These are phyloP conservation scores for Saccharata proteae DNA, from an alignment of 2,329 filamentous ascomycete genomes.

Conservation along the genomic window DNA sequence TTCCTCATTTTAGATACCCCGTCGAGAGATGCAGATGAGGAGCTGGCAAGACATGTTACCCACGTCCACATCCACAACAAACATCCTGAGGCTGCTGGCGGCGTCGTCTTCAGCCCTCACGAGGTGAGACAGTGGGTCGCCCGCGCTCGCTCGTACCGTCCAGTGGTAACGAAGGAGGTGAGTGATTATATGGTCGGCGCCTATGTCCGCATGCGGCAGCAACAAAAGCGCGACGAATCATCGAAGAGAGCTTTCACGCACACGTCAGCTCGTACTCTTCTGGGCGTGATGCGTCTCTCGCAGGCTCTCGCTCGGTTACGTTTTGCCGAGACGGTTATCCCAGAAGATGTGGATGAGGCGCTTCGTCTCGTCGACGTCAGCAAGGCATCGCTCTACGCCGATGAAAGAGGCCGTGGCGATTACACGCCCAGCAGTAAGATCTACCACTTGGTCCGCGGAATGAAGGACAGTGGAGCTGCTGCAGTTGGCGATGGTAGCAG, in stretches of 20 bases:
- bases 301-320: conserved; percentile 87
- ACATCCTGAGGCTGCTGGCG: conserved; percentile 60
- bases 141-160: conserved; percentile 78
- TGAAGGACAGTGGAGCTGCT: conserved; percentile 73
- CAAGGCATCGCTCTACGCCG: conserved; percentile 77
- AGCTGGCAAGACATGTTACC: conserved; percentile 88
- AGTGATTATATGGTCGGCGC: conserved; percentile 96
- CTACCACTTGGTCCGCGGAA: conserved; percentile 82
- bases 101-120: conserved; percentile 76
- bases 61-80: conserved; percentile 95
- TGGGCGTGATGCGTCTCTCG: conserved; percentile 83
- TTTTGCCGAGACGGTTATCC: conserved; percentile 73
- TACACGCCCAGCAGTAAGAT: conserved; percentile 80
- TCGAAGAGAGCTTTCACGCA: conserved; percentile 88
- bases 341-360: conserved; percentile 92
- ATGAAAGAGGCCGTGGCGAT: conserved; percentile 51
- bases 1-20: conserved; percentile 96
- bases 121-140: conserved; percentile 96
- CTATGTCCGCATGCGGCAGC: conserved; percentile 86
- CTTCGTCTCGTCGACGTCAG: conserved; percentile 82
- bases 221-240: conserved; percentile 83
- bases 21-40: conserved; percentile 76
- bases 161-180: conserved; percentile 69
- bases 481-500: conserved; percentile 61
- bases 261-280: conserved; percentile 83